phyloP scores from a whole-genome alignment of 495 filamentous ascomycete species.

The Aspergillus kassunensis region DNA sequence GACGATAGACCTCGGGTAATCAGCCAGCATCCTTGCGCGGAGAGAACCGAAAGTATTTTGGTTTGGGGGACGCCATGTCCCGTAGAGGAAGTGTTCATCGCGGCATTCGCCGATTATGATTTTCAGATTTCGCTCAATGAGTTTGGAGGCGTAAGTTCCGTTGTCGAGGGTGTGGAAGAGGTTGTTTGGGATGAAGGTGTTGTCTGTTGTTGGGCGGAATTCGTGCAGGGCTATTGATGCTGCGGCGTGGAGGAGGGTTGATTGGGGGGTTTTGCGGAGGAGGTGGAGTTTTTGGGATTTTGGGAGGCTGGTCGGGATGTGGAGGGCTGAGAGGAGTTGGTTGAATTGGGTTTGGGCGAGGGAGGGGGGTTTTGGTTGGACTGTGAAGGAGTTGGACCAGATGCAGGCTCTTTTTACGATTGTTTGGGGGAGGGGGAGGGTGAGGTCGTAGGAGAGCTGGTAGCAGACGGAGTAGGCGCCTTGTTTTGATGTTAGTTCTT shows the following conservation, averaged over 20 bases:
- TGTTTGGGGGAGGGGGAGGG: slow-evolving; percentile 31
- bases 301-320: slow-evolving; percentile 41
- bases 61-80: slow-evolving; percentile 35
- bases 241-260: slow-evolving; percentile 37
- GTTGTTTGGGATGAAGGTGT: slow-evolving; percentile 39
- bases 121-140: slow-evolving; percentile 42
- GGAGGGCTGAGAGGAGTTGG: slow-evolving; percentile 44
- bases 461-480: slow-evolving; percentile 63
- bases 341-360: slow-evolving; percentile 53
- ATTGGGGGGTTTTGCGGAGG: slow-evolving; percentile 36
- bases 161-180: slow-evolving; percentile 47
- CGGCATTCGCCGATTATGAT: slow-evolving; percentile 53
- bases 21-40: slow-evolving; percentile 45
- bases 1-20: slow-evolving; percentile 46
- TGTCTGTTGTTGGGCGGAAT: slow-evolving; percentile 52
- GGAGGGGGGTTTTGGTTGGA: slow-evolving; percentile 46
- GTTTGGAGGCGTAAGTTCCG: slow-evolving; percentile 41
- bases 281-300: slow-evolving; percentile 39
- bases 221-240: slow-evolving; percentile 41
- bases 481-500: slow-evolving; percentile 10
- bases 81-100: slow-evolving; percentile 53
- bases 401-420: slow-evolving; percentile 49
- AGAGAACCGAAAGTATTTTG: slow-evolving; percentile 36
- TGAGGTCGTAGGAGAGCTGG: slow-evolving; percentile 54
- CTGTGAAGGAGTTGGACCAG: slow-evolving; percentile 53